Conservation (phyloP, 2,329 filamentous ascomycete species). For the Calcarisporium arbuscula region DNA sequence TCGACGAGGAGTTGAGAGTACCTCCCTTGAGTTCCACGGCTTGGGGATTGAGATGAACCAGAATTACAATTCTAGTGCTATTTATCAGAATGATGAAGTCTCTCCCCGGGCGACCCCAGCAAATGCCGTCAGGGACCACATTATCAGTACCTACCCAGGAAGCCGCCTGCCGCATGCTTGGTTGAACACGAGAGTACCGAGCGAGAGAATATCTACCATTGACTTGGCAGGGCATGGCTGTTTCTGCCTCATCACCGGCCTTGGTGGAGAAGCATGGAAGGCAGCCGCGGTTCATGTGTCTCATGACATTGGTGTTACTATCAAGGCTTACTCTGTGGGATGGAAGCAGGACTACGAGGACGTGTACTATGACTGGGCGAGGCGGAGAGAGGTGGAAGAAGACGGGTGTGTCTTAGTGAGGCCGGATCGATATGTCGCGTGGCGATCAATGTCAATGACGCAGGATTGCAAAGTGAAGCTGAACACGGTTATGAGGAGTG, state of each 20-base stretch:
- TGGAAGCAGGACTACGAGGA: constrained; percentile 55
- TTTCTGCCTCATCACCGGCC: constrained; percentile 46
- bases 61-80: too few relatives aligned
- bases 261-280: constrained; percentile 51
- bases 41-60: too few relatives aligned
- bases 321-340: constrained; percentile 48
- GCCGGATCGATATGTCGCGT: constrained; percentile 54
- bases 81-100: constrained; percentile 38
- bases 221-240: constrained; percentile 52
- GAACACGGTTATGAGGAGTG: too few relatives aligned
- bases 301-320: constrained; percentile 33
- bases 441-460: too few relatives aligned
- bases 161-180: constrained; percentile 56
- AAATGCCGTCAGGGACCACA: constrained; percentile 36
- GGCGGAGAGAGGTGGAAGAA: constrained; percentile 46
- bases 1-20: too few relatives aligned
- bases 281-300: constrained; percentile 35
- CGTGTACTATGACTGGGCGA: constrained; percentile 54
- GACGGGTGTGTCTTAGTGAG: constrained; percentile 51
- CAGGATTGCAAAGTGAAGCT: too few relatives aligned
- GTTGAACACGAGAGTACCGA: constrained; percentile 45
- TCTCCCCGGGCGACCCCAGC: constrained; percentile 16
- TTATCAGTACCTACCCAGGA: constrained; percentile 51
- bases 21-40: too few relatives aligned
- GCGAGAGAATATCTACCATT: constrained; percentile 45